Conservation (phyloP, 768 basidiomycete species). For the Chalciporus sphaerocephalus region DNA sequence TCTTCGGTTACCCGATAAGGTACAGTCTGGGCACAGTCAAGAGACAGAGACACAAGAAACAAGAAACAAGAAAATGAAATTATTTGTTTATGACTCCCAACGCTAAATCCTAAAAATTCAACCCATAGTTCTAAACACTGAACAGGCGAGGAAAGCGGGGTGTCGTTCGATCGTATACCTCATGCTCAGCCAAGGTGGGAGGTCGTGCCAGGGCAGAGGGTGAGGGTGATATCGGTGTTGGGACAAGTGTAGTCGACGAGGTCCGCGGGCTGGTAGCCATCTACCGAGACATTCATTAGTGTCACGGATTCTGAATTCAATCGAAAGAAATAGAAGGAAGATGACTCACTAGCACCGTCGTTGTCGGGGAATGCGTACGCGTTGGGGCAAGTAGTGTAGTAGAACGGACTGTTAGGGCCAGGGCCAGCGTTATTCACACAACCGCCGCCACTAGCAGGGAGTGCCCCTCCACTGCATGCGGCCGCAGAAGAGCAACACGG, state of each 20-base stretch:
- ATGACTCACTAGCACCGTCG: slow-evolving; percentile 25
- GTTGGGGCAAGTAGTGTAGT: slow-evolving; percentile 25
- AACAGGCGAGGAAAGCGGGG: not conserved
- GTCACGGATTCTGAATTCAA: not conserved
- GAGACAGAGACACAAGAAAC: too few relatives aligned
- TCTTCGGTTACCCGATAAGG: too few relatives aligned
- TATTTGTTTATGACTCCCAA: not conserved
- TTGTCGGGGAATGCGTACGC: slow-evolving; percentile 34
- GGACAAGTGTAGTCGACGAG: slow-evolving; percentile 27
- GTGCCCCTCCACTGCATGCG: slow-evolving; percentile 28
- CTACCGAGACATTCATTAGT: slow-evolving; percentile 11
- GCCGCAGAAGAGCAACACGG: slow-evolving; percentile 28
- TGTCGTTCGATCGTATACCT: not conserved
- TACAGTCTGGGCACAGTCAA: too few relatives aligned
- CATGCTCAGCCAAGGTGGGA: slow-evolving; percentile 12
- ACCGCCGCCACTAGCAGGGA: slow-evolving; percentile 26
- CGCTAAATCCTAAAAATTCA: not conserved
- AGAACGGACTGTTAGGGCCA: slow-evolving; percentile 30
- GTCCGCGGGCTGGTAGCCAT: slow-evolving; percentile 26
- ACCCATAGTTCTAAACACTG: not conserved
- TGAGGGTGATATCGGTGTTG: slow-evolving; percentile 27
- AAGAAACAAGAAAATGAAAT: not conserved
- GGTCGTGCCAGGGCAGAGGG: slow-evolving; percentile 27
- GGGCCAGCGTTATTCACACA: slow-evolving; percentile 27
- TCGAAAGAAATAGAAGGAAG: not conserved